Conservation (phyloP, 1,284 basidiomycete genomes). For the Ustilago sp. region DNA sequence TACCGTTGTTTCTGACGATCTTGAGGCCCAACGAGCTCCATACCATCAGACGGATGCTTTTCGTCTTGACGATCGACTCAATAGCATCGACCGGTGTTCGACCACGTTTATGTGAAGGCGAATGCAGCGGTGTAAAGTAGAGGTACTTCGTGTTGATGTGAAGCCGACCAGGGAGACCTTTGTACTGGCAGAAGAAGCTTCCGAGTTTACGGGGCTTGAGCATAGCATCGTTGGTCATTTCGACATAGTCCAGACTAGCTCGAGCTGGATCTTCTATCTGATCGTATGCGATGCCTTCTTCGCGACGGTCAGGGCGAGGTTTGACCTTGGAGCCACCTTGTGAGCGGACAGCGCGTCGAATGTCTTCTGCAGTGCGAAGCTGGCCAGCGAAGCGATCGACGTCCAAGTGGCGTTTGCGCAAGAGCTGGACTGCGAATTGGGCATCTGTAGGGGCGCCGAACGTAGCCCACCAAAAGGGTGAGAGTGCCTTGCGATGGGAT, state of each 20-base stretch:
- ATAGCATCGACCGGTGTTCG: slow-evolving; percentile 61
- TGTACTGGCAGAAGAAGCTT: slow-evolving; percentile 68
- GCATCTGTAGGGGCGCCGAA: slow-evolving; percentile 68
- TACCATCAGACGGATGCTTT: slow-evolving; percentile 56
- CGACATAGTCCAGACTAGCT: slow-evolving; percentile 47
- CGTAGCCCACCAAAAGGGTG: slow-evolving; percentile 67
- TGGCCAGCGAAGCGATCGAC: slow-evolving; percentile 35
- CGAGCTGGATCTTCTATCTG: slow-evolving; percentile 46
- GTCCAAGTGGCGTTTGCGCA: slow-evolving; percentile 61
- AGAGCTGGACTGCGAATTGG: slow-evolving; percentile 65
- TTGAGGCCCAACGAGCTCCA: slow-evolving; percentile 65
- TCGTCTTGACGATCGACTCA: slow-evolving; percentile 65
- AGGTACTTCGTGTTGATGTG: slow-evolving; percentile 61
- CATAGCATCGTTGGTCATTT: slow-evolving; percentile 36
- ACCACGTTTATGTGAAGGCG: slow-evolving; percentile 50
- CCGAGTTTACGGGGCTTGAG: slow-evolving; percentile 63
- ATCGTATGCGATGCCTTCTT: slow-evolving; percentile 47
- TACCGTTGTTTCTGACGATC: slow-evolving; percentile 57
- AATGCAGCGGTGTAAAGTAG: slow-evolving; percentile 65
- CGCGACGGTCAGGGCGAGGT: slow-evolving; percentile 39
- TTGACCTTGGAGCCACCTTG: slow-evolving; percentile 22
- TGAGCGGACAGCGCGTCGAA: slow-evolving; percentile 33
- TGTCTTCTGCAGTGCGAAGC: slow-evolving; percentile 31
- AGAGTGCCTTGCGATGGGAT: slow-evolving; percentile 65
- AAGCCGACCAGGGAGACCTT: slow-evolving; percentile 64